Base-by-base conservation (phyloP, 1,284 basidiomycete genomes). In the Ganoderma sinense region DNA sequence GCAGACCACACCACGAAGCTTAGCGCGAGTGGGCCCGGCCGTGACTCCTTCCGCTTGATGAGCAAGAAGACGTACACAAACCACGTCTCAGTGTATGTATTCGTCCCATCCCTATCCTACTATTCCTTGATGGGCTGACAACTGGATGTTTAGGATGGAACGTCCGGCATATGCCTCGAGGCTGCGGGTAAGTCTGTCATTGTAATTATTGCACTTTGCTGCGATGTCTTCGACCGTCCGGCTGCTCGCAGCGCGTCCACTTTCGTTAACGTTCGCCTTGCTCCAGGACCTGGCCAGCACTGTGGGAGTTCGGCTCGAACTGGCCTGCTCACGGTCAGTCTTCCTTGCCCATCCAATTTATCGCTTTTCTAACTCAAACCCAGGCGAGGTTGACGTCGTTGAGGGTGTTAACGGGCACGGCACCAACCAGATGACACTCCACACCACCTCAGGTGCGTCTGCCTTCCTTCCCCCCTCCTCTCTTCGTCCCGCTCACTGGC, bases 341-440 rank as follows among this genome's bases (percentile, higher is more conserved):
- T 36, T 36, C 36, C 36, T 36, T 8, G 36, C n/a, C n/a, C n/a
- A n/a, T n/a, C n/a, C n/a, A n/a, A 36, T 36, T 36, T 36, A 36
- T 36, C 7, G 3, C 36, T 36, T 6, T 36, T 6, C 36, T 36
- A 36, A 36, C 36, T 36, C 36, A 36, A 36, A 36, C n/a, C n/a
- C 36, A 36, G 36, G 89, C 0, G 88, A 93, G 78, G 84, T 92
- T 29, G 92, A 93, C 78, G 89, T 93, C 31, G 65, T 93, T 16
- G 92, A 93, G 78, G 91, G 88, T 14, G 88, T 92, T 45, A 92
- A 93, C 74, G 84, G 86, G 74, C 78, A 84, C 73, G 78, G 78
- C 0, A 84, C 88, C 16, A 88, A 94, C 76, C 82, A 84, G 62
- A 84, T 85, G 3, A 90, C 89, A 11, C 80, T 94, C 11, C 93